Percentiles rank a stretch among this genome's conserved stretches.
Conservation (phyloP, 2,329 filamentous ascomycete genomes). For the Teratosphaeria viscida region DNA sequence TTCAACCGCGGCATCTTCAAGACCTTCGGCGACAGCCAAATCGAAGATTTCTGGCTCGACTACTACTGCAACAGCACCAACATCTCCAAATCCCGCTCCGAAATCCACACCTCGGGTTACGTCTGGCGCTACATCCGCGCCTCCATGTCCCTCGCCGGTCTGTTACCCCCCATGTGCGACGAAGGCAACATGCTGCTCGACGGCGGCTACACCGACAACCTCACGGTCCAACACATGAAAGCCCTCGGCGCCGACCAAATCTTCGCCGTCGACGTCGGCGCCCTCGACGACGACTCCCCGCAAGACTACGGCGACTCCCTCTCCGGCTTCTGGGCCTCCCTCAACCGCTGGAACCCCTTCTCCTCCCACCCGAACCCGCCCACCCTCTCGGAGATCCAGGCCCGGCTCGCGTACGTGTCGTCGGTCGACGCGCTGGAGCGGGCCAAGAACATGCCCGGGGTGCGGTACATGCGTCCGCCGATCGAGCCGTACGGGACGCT, state of each 20-base stretch:
- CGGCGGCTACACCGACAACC: slow-evolving; percentile 92
- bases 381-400: slow-evolving; percentile 91
- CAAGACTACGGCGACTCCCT: slow-evolving; percentile 90
- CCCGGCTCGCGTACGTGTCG: slow-evolving; percentile 84
- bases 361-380: slow-evolving; percentile 82
- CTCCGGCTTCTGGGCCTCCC: slow-evolving; percentile 86
- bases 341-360: slow-evolving; percentile 97
- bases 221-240: slow-evolving; percentile 97
- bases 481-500: slow-evolving; percentile 89
- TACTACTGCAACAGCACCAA: slow-evolving; percentile 99
- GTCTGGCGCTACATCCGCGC: slow-evolving; percentile 95
- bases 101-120: slow-evolving; percentile 93
- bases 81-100: slow-evolving; percentile 83
- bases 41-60: slow-evolving; percentile 97
- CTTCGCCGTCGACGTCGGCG: slow-evolving; percentile 90
- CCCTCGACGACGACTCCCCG: slow-evolving; percentile 81
- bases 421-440: slow-evolving; percentile 89
- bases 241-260: slow-evolving; percentile 84
- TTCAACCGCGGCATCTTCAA: slow-evolving; percentile 99
- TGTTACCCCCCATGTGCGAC: slow-evolving; percentile 88
- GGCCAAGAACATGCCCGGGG: slow-evolving; percentile 82
- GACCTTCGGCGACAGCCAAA: slow-evolving; percentile 90
- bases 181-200: slow-evolving; percentile 95
- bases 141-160: slow-evolving; percentile 89
- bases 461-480: slow-evolving; percentile 91